phyloP scores from a whole-genome alignment of 2,329 filamentous ascomycete species.

The Microsporum ferrugineum region DNA sequence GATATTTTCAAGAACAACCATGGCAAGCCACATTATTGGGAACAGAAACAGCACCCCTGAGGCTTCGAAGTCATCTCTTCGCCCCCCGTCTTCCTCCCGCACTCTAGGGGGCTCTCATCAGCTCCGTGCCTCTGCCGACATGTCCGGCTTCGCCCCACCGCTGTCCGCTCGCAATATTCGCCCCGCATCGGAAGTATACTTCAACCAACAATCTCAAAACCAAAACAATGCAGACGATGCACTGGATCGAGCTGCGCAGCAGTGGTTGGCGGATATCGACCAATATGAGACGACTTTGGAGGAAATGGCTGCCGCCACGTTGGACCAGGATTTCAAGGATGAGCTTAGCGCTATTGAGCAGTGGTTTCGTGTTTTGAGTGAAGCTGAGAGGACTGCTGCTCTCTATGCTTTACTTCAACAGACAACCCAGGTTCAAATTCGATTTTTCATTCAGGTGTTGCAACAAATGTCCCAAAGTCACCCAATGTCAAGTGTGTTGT shows the following conservation, averaged over 20 bases:
- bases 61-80: slow-evolving; percentile 65
- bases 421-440: slow-evolving; percentile 96
- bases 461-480: slow-evolving; percentile 99
- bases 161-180: slow-evolving; percentile 69
- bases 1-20: slow-evolving; percentile 16
- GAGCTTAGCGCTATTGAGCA: slow-evolving; percentile 98
- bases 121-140: slow-evolving; percentile 89
- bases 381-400: slow-evolving; percentile 90
- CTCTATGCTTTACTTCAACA: slow-evolving; percentile 93
- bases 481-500: slow-evolving; percentile 90
- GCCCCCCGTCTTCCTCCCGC: slow-evolving; percentile 75
- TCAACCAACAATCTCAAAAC: slow-evolving; percentile 61
- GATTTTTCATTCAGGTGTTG: slow-evolving; percentile 97
- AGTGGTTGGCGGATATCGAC: slow-evolving; percentile 98
- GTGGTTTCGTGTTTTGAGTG: slow-evolving; percentile 96
- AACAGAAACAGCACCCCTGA: slow-evolving; percentile 98
- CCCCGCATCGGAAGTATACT: slow-evolving; percentile 85
- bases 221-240: slow-evolving; percentile 67
- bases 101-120: slow-evolving; percentile 68
- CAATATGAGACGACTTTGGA: slow-evolving; percentile 98
- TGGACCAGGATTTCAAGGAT: slow-evolving; percentile 99
- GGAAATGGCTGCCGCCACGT: slow-evolving; percentile 96
- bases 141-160: slow-evolving; percentile 68
- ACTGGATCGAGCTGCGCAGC: slow-evolving; percentile 86
- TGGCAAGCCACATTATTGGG: slow-evolving; percentile 57